Base-by-base conservation (phyloP, 306 rosid genomes). In the Gastrolobium villosum region DNA sequence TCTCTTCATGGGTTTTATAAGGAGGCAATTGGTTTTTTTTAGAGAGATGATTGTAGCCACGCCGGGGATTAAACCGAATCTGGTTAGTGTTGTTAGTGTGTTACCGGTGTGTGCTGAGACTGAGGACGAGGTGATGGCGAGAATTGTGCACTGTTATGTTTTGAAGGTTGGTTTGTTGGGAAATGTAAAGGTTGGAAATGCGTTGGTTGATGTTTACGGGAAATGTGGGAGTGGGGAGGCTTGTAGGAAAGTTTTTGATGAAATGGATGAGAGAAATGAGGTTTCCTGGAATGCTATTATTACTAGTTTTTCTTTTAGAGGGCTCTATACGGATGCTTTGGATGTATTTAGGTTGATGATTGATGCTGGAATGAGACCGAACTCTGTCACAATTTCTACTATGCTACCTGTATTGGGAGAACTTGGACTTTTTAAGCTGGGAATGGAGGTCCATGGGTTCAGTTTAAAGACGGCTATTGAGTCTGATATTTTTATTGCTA, bases 251-350 rank as follows among this genome's bases (percentile, higher is more conserved):
- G 89, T 87, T 84, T 94, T 94, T 59, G 78, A 85, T 84, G 97
- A 89, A 84, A 92, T 88, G 75, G 69, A 79, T 52, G 87, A 83
- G 63, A 89, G 79, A 71, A 90, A 84, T 82, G 97, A 87, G 82
- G 93, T 94, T 79, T 94, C 99, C 1, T 90, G 97, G 97, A 94
- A 94, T 86, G 84, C 95, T 28, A 54, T 90, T 44, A 89, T 94
- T 45, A 88, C 90, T 35, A 69, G 97, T 76, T 91, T 92, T 57
- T 74, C 97, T 48, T 89, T 82, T 76, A 85, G 85, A 52, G 87
- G 89, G 72, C 76, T 45, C 36, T 76, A 61, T 70, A 6, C 10
- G 60, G 85, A 82, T 59, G 97, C 99, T 43, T 74, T 88, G 69
- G 81, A 73, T 53, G 82, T 49, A 14, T 90, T 94, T 66, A 83